Evolutionary conservation across 257 asterid species (phyloP), one percentile per base, ranked within the genome.

Genomic region (Leonotis leonurus): DNA sequence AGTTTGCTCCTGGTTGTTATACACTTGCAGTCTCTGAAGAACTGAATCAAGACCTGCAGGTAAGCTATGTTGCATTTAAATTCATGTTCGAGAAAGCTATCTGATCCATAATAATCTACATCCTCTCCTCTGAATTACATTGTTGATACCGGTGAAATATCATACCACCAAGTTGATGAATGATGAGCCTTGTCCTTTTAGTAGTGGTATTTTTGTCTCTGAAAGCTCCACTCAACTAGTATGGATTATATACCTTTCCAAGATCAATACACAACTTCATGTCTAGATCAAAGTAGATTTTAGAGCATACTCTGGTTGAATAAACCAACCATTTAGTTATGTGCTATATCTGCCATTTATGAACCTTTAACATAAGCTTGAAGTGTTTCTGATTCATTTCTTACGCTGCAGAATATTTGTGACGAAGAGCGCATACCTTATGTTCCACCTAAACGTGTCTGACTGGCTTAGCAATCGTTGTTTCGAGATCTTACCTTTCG

Each of bases 21-120:
- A 81, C 99, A 3, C 91, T 89, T 35, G 86, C 89, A 13, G 97
- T 92, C 70, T 89, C 97, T 63, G 97, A 92, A 74, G 89, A 77
- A 58, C 95, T 92, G 54, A 77, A 87, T 29, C 85, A 80, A 4
- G 97, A 92, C 62, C 60, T 86, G 79, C 90, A 78, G 84, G 87
- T 78, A 60, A 56, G 40, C 66, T 40, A 41, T 60, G 16, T 8
- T 13, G 1, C 22, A 20, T 16, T 33, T 12, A 2, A 1, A 30
- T 30, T 14, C 44, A 51, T 36, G 26, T 24, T 26, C 24, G 13
- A 43, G 44, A 22, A 52, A 14, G 30, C 27, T 18, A 35, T 27
- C 56, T 60, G 8, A 0, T 50, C 33, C 53, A 16, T 32, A 12
- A 2, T 20, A 16, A 32, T 27, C 0, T 37, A 5, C 17, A 17